These are phyloP conservation scores for Themeda triandra DNA, from an alignment of 176 grass and related monocot species.

Conservation along the genomic window DNA sequence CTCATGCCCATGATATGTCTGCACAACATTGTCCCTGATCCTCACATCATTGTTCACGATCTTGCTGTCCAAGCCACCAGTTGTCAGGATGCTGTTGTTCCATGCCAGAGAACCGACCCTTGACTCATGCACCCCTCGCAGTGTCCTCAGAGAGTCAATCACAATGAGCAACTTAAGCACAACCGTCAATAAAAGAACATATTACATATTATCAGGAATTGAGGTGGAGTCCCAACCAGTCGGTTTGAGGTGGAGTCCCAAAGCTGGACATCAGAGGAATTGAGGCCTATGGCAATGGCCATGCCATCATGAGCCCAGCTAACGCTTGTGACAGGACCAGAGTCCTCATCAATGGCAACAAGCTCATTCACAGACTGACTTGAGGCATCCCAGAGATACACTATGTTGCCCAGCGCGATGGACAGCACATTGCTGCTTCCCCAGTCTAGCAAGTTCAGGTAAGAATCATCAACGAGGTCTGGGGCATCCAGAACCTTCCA, in stretches of 20 bases:
- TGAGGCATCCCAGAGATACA: slow-evolving; percentile 50
- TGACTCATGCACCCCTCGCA: slow-evolving; percentile 42
- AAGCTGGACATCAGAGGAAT: slow-evolving; percentile 56
- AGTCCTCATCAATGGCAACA: slow-evolving; percentile 31
- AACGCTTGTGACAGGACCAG: slow-evolving; percentile 50
- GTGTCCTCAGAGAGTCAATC: slow-evolving; percentile 37
- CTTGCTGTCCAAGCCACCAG: slow-evolving; percentile 51
- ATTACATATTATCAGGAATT: not conserved
- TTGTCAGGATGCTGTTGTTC: slow-evolving; percentile 47
- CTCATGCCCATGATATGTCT: slow-evolving; percentile 47
- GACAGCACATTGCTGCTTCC: slow-evolving; percentile 56
- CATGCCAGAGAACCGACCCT: slow-evolving; percentile 58
- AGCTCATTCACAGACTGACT: slow-evolving; percentile 38
- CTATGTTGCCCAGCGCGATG: slow-evolving; percentile 48
- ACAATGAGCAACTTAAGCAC: slow-evolving; percentile 14
- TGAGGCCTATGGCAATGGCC: slow-evolving; percentile 51
- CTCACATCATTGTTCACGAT: slow-evolving; percentile 66
- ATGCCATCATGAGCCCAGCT: slow-evolving; percentile 60
- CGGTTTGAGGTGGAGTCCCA: slow-evolving; percentile 49
- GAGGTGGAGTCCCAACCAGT: slow-evolving; percentile 23
- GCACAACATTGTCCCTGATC: slow-evolving; percentile 44
- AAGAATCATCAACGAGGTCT: slow-evolving; percentile 52
- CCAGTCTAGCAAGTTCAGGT: slow-evolving; percentile 65
- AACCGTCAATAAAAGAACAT: not conserved
- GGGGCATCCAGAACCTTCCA: slow-evolving; percentile 50